phyloP scores from a whole-genome alignment of 2,329 filamentous ascomycete genomes.

The Cryphonectria japonica region DNA sequence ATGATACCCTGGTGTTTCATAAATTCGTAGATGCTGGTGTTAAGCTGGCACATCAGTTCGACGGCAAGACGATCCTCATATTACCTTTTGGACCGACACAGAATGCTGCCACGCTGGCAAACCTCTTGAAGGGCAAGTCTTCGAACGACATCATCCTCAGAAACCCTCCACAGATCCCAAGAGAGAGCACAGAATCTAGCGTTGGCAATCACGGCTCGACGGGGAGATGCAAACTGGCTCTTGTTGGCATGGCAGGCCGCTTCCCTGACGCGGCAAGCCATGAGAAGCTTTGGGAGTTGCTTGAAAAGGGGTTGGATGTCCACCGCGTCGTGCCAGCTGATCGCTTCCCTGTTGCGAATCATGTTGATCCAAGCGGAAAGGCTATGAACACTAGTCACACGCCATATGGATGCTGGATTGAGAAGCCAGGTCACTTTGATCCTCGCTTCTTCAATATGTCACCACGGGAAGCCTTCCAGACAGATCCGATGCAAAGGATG shows the following conservation, averaged over 20 bases:
- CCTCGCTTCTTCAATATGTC: constrained; percentile 90
- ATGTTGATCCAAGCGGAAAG: constrained; percentile 73
- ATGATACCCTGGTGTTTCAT: constrained; percentile 52
- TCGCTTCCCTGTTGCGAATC: constrained; percentile 73
- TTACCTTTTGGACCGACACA: constrained; percentile 56
- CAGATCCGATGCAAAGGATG: constrained; percentile 80
- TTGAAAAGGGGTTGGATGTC: constrained; percentile 75
- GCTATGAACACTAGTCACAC: constrained; percentile 77
- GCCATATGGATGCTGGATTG: constrained; percentile 74
- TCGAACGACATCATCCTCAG: constrained; percentile 48
- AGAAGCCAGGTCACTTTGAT: constrained; percentile 77
- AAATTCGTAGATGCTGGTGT: constrained; percentile 54
- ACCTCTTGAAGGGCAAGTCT: constrained; percentile 47
- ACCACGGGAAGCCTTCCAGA: constrained; percentile 77
- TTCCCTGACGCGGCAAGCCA: constrained; percentile 74
- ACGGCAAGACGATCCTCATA: constrained; percentile 47
- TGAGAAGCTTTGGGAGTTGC: constrained; percentile 75
- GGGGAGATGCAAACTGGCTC: constrained; percentile 73
- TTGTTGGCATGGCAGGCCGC: constrained; percentile 80
- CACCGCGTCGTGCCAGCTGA: constrained; percentile 69
- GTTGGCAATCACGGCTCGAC: constrained; percentile 53
- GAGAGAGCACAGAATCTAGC: constrained; percentile 39
- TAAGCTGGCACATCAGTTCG: constrained; percentile 45
- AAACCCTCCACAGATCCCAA: constrained; percentile 40
- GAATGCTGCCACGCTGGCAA: constrained; percentile 51